Percentiles rank a stretch among this genome's conserved stretches.
Conservation (phyloP, 768 basidiomycete genomes). For the Tylopilus sp. region DNA sequence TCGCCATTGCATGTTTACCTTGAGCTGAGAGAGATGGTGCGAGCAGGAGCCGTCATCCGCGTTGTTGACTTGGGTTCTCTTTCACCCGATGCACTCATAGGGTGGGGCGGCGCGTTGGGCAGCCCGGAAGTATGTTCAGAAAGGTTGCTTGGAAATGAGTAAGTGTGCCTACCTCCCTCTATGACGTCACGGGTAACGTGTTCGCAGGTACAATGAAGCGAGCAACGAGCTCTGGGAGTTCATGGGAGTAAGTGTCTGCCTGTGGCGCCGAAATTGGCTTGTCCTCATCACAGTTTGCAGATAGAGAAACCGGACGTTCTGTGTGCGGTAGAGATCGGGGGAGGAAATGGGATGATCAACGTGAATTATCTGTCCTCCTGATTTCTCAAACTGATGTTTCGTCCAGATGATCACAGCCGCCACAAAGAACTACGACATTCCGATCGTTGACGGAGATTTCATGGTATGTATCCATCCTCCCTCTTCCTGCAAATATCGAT, state of each 20-base stretch:
- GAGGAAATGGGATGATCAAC: constrained; percentile 43
- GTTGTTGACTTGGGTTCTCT: constrained; percentile 45
- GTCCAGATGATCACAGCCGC: constrained; percentile 36
- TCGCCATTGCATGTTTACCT: constrained; percentile 51
- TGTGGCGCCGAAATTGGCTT: not conserved
- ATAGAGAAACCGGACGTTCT: constrained; percentile 36
- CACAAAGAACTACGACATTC: constrained; percentile 35
- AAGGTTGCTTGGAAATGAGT: constrained; percentile 38
- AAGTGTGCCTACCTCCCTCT: not conserved
- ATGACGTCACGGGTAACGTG: not conserved
- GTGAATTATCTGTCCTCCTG: constrained; percentile 20
- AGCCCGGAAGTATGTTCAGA: constrained; percentile 39
- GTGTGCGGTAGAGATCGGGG: constrained; percentile 39
- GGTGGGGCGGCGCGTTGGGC: constrained; percentile 42
- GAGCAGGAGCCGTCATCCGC: constrained; percentile 43
- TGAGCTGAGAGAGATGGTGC: constrained; percentile 48
- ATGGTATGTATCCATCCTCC: constrained; percentile 30
- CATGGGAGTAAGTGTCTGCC: constrained; percentile 18
- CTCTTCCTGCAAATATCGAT: not conserved
- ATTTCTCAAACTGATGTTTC: constrained; percentile 10
- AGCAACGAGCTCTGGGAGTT: constrained; percentile 28
- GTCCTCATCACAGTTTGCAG: constrained; percentile 11
- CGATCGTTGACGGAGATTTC: constrained; percentile 43
- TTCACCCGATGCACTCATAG: constrained; percentile 38
- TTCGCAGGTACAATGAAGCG: constrained; percentile 33